Evolutionary conservation across 352 stramenopile species (phyloP).

Genomic region (Pythium grandisporangium): DNA sequence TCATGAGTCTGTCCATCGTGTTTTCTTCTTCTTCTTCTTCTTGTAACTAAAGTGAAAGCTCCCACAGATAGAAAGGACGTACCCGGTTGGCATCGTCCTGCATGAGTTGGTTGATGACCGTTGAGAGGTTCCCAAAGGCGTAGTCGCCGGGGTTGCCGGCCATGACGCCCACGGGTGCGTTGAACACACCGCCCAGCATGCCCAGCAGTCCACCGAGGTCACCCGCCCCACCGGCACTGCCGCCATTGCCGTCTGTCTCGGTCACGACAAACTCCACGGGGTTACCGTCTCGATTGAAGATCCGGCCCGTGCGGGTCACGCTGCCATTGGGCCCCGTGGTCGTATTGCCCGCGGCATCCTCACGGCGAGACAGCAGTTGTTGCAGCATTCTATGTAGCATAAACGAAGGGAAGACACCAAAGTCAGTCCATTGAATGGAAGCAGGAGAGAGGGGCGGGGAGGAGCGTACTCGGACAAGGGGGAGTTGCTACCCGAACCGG

Average conservation of each 20-base stretch:
- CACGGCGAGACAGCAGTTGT: conserved; percentile 8
- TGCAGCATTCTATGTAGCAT: conserved; percentile 9
- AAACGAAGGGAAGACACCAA: background rate
- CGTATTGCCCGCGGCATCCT: background rate
- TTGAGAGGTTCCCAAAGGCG: conserved; percentile 76
- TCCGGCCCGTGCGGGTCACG: conserved; percentile 22
- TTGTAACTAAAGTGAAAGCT: background rate
- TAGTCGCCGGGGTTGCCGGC: conserved; percentile 72
- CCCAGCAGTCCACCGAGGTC: conserved; percentile 33
- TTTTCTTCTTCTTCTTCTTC: too few relatives aligned
- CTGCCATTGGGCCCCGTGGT: conserved; percentile 1
- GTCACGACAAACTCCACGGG: conserved; percentile 78
- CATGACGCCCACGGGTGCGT: conserved; percentile 20
- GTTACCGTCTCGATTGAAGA: conserved; percentile 55
- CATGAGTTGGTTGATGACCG: conserved; percentile 85
- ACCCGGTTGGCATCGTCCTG: conserved; percentile 82
- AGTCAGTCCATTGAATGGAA: background rate
- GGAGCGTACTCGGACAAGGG: conserved; percentile 7
- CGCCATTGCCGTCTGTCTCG: conserved; percentile 27
- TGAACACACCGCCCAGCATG: conserved; percentile 51
- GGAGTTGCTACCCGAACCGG: too few relatives aligned
- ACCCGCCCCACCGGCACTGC: conserved; percentile 12
- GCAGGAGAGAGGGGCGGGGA: too few relatives aligned
- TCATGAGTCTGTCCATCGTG: too few relatives aligned
- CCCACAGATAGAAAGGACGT: conserved; percentile 8